Evolutionary conservation across 768 basidiomycete genomes (phyloP).

Genomic region (Suillus paluster): DNA sequence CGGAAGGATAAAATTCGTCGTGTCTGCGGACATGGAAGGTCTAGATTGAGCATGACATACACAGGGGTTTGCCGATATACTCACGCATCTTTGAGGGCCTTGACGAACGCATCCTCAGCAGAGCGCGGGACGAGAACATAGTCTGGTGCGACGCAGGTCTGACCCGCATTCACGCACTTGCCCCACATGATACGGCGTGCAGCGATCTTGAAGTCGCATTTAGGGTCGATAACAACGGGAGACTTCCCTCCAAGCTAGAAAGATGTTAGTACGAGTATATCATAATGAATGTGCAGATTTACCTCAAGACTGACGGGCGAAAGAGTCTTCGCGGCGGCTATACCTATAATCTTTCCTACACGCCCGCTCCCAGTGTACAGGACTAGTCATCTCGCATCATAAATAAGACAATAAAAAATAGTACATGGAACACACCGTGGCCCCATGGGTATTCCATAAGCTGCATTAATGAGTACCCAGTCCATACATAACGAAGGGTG

Average conservation of each 20-base stretch:
- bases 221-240: constrained; percentile 75
- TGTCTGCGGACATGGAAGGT: constrained; percentile 15
- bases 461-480: constrained; percentile 35
- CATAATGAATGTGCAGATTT: constrained; percentile 9
- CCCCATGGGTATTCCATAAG: constrained; percentile 76
- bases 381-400: constrained; percentile 25
- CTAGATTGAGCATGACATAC: background rate
- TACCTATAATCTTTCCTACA: constrained; percentile 68
- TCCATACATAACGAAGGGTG: background rate
- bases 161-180: constrained; percentile 76
- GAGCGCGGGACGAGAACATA: constrained; percentile 51
- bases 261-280: background rate
- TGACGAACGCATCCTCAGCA: constrained; percentile 43
- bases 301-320: constrained; percentile 70
- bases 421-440: constrained; percentile 44
- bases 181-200: constrained; percentile 84
- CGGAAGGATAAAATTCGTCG: constrained; percentile 45
- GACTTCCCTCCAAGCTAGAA: constrained; percentile 71
- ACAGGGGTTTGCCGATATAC: constrained; percentile 18
- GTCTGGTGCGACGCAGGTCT: constrained; percentile 73
- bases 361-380: constrained; percentile 64
- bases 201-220: constrained; percentile 64
- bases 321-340: constrained; percentile 77
- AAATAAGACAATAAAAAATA: background rate
- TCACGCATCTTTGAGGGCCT: constrained; percentile 48